These are phyloP conservation scores for Emmonsiellopsis sp. DNA, from an alignment of 2,329 filamentous ascomycete species.

Conservation along the genomic window DNA sequence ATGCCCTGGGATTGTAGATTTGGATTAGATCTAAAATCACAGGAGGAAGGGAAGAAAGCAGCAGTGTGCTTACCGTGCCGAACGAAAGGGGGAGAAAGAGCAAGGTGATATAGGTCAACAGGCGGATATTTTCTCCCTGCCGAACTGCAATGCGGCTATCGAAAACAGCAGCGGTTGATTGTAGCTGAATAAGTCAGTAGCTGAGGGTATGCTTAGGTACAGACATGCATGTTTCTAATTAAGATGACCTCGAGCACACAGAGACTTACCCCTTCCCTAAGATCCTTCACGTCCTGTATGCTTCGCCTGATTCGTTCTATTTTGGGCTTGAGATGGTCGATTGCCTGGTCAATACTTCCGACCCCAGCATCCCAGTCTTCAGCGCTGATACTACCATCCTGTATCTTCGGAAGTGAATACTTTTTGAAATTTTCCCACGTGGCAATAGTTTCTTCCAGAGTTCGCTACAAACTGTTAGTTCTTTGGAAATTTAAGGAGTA, in stretches of 20 bases:
- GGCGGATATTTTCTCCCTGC: constrained; percentile 15
- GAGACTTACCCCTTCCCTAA: constrained; percentile 5
- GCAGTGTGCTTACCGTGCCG: constrained; percentile 5
- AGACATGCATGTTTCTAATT: background rate
- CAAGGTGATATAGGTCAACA: constrained; percentile 15
- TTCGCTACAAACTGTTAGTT: background rate
- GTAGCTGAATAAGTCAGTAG: constrained; percentile 2
- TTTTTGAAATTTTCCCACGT: constrained; percentile 6
- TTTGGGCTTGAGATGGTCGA: constrained; percentile 6
- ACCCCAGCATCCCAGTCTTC: constrained; percentile 5
- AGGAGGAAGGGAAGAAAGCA: background rate
- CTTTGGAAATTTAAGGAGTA: background rate
- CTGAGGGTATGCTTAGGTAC: background rate
- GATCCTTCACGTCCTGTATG: constrained; percentile 6
- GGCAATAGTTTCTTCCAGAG: constrained; percentile 4
- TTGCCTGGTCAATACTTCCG: constrained; percentile 1
- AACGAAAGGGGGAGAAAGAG: constrained; percentile 16
- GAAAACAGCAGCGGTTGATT: constrained; percentile 12
- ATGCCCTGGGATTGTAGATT: background rate
- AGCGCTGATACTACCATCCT: constrained; percentile 4
- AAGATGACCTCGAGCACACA: background rate
- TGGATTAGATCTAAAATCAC: background rate
- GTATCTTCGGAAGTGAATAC: constrained; percentile 5
- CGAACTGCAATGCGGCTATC: constrained; percentile 14
- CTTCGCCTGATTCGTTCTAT: constrained; percentile 3